These are phyloP conservation scores for Monosporozyma servazzii DNA, from an alignment of 805 yeast genomes.

Conservation along the genomic window DNA sequence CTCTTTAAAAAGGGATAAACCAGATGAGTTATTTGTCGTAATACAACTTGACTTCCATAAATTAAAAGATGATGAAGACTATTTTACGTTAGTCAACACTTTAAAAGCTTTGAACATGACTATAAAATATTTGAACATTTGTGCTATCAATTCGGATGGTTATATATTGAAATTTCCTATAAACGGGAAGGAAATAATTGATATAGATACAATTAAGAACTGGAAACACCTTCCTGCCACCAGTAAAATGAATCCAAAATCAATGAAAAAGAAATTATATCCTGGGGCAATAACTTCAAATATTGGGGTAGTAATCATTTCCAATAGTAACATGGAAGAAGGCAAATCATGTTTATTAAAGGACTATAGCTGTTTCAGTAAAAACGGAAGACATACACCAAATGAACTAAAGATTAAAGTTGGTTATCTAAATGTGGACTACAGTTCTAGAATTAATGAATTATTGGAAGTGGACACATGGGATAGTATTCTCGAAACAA, in stretches of 20 bases:
- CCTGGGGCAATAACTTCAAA: slow-evolving; percentile 3
- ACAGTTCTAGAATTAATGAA: slow-evolving; percentile 23
- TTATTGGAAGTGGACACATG: slow-evolving; percentile 25
- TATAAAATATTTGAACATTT: slow-evolving; percentile 12
- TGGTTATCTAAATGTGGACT: slow-evolving; percentile 27
- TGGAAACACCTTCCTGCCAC: not conserved
- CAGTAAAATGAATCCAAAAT: slow-evolving; percentile 12
- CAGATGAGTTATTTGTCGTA: slow-evolving; percentile 20
- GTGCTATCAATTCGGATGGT: slow-evolving; percentile 17
- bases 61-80: slow-evolving; percentile 6
- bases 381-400: slow-evolving; percentile 14
- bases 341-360: slow-evolving; percentile 18
- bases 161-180: slow-evolving; percentile 8
- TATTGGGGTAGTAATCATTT: slow-evolving; percentile 19
- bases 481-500: slow-evolving; percentile 21
- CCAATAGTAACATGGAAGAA: slow-evolving; percentile 21
- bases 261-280: slow-evolving; percentile 10
- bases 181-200: not conserved
- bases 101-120: slow-evolving; percentile 18
- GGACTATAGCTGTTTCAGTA: slow-evolving; percentile 16
- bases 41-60: slow-evolving; percentile 22
- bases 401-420: slow-evolving; percentile 26
- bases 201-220: not conserved
- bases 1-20: slow-evolving; percentile 22
- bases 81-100: slow-evolving; percentile 14